Base-by-base conservation (phyloP, 306 rosid species). In the Corylus heterophylla region DNA sequence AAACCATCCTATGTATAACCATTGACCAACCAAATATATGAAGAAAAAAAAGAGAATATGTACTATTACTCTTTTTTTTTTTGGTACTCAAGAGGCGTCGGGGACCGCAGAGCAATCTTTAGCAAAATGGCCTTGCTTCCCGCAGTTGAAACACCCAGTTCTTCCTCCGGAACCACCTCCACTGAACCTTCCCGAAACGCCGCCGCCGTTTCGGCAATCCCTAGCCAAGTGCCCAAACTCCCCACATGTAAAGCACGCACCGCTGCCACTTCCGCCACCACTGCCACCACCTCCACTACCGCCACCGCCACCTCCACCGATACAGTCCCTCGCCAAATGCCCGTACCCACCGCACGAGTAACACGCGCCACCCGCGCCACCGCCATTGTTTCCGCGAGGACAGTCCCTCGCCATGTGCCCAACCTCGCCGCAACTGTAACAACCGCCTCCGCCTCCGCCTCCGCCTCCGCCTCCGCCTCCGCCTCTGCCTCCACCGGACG, bases 381-480 rank as follows among this genome's bases (percentile, higher is more conserved):
- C 89, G 0, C 69, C 61, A 3, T 69, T 62, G 73, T 48, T 77
- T 5, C 90, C 96, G 4, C 42, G 83, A 54, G 81, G 63, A 62
- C 98, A 93, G 29, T 85, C 91, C 89, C 97, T 91, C 9, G 92
- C 94, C 71, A 89, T 35, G 82, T 93, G 98, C 1, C 98, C 98
- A 22, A 77, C 80, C 11, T 79, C 93, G 10, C 97, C 97, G 37
- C 98, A 93, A 25, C 13, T 68, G 50, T 48, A 93, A 54, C 97
- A 93, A 0, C 88, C 84, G 0, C 89, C 88, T 0, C 92, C 89
- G 4, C 87, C 85, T 0, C 78, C 77, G 1, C 45, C 45, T 4
- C 45, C 45, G 45, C 7, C 31, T 29, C 81, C 85, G 0, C 82
- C 74, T 0, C 92, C 89, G 4, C 87, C 85, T 0, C 78, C 77